These are phyloP conservation scores for Clitoria ternatea DNA, from an alignment of 306 rosid genomes.

Conservation along the genomic window DNA sequence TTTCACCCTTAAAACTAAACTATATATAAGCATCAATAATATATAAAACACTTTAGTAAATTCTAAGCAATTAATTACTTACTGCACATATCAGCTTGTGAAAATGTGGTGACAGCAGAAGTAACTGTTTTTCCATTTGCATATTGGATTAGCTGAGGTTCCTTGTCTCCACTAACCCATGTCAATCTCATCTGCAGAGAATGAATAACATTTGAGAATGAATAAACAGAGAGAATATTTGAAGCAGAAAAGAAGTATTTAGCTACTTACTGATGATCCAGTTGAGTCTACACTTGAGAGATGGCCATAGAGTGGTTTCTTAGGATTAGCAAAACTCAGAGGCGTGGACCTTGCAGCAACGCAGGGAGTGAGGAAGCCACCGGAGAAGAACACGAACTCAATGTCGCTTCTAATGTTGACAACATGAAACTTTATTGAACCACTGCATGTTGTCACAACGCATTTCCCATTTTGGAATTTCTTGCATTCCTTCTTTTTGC, in stretches of 20 bases:
- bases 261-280: conserved; percentile 49
- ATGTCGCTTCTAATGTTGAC: conserved; percentile 83
- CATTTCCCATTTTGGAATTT: conserved; percentile 29
- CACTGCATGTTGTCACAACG: conserved; percentile 44
- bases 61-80: conserved; percentile 25
- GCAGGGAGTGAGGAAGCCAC: conserved; percentile 64
- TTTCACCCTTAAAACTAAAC: neutral
- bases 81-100: conserved; percentile 80
- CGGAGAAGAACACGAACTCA: conserved; percentile 62
- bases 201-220: neutral
- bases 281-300: conserved; percentile 69
- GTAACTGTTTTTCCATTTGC: conserved; percentile 42
- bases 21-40: neutral
- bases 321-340: conserved; percentile 58
- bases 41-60: neutral
- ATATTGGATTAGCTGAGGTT: conserved; percentile 68
- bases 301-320: conserved; percentile 62
- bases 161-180: conserved; percentile 82
- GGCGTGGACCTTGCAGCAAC: conserved; percentile 43
- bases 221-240: neutral
- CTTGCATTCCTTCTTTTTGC: conserved; percentile 63
- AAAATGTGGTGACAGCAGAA: conserved; percentile 61
- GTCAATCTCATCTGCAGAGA: conserved; percentile 70
- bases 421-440: conserved; percentile 67
- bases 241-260: neutral